Evolutionary conservation across 768 basidiomycete species (phyloP).

Genomic region (Boletellus sp.): DNA sequence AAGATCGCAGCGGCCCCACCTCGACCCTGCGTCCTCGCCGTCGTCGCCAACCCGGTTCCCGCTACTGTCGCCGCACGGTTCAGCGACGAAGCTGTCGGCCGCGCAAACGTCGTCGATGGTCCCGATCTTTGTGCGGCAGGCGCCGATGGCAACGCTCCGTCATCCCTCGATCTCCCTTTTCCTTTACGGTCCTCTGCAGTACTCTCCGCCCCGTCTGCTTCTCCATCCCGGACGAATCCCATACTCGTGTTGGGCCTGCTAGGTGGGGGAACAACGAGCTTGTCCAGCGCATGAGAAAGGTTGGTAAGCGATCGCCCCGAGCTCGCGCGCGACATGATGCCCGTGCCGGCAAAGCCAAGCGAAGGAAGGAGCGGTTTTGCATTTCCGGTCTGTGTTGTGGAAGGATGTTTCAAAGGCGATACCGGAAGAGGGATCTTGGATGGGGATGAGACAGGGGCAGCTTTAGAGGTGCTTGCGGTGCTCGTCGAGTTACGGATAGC

Average conservation of each 20-base stretch:
- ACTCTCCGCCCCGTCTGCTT: background rate
- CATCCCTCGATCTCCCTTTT: constrained; percentile 24
- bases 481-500: constrained; percentile 5
- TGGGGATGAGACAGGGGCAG: constrained; percentile 14
- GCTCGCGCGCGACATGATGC: background rate
- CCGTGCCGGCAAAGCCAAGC: constrained; percentile 1
- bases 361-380: constrained; percentile 4
- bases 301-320: constrained; percentile 51
- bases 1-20: background rate
- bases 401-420: constrained; percentile 18
- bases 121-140: constrained; percentile 1
- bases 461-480: constrained; percentile 8
- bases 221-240: constrained; percentile 49
- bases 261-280: constrained; percentile 63
- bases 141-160: constrained; percentile 11
- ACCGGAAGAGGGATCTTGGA: constrained; percentile 29
- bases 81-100: constrained; percentile 31
- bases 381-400: constrained; percentile 4
- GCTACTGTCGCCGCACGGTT: constrained; percentile 23
- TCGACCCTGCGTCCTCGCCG: constrained; percentile 3
- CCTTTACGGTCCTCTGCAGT: constrained; percentile 6
- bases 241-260: constrained; percentile 65
- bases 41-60: constrained; percentile 4
- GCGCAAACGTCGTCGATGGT: constrained; percentile 16
- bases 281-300: constrained; percentile 65